Conservation (phyloP, 371 early-diverging fungal species). For the Paramicrosporidium saccamoebae region DNA sequence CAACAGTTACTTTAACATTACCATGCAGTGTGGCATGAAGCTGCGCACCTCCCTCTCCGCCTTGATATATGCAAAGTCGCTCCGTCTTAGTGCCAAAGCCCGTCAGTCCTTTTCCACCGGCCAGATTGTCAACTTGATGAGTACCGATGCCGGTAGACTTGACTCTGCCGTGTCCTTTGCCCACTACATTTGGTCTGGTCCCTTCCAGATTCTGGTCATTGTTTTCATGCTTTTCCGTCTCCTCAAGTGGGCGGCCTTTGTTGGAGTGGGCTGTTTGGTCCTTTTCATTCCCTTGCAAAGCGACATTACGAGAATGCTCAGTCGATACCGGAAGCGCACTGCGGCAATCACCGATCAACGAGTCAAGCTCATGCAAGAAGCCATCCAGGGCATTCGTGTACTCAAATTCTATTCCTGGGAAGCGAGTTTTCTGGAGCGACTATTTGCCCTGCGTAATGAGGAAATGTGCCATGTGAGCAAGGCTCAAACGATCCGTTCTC, state of each 20-base stretch:
- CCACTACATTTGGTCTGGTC: conserved; percentile 50
- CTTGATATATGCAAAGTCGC: conserved; percentile 52
- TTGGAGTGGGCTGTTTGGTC: conserved; percentile 52
- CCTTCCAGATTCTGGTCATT: conserved; percentile 54
- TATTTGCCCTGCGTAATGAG: conserved; percentile 31
- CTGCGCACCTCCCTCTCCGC: conserved; percentile 45
- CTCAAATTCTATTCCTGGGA: conserved; percentile 63
- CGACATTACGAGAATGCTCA: conserved; percentile 16
- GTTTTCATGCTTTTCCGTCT: conserved; percentile 38
- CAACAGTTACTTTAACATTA: conserved; percentile 5
- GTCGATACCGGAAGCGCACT: conserved; percentile 33
- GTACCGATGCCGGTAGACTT: conserved; percentile 47
- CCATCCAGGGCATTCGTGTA: conserved; percentile 65
- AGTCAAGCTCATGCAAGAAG: conserved; percentile 68
- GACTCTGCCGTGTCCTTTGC: conserved; percentile 28
- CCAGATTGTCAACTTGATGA: conserved; percentile 66
- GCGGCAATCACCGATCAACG: conserved; percentile 68
- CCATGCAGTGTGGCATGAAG: conserved; percentile 7
- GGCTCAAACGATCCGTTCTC: conserved; percentile 13
- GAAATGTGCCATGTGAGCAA: no score
- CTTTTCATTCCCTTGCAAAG: conserved; percentile 33
- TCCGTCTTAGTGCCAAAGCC: conserved; percentile 35
- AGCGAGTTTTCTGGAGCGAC: conserved; percentile 15
- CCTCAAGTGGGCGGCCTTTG: conserved; percentile 48
- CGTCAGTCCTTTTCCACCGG: conserved; percentile 48